phyloP scores from a whole-genome alignment of 2,329 filamentous ascomycete genomes.

The Pseudogymnoascus sp. region DNA sequence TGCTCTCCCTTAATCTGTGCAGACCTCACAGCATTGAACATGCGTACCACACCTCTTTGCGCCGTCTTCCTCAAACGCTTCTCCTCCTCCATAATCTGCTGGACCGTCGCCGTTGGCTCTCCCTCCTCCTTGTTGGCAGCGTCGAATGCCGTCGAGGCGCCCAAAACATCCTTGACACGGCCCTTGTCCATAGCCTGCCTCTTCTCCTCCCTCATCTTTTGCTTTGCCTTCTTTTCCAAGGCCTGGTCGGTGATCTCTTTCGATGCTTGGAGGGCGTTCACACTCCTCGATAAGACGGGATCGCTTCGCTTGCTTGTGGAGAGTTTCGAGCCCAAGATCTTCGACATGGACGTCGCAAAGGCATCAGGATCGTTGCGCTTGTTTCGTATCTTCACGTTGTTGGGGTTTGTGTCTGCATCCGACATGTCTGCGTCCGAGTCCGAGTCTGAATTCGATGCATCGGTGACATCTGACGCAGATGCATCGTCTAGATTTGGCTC shows the following conservation, averaged over 20 bases:
- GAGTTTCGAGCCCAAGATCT: slow-evolving; percentile 85
- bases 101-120: slow-evolving; percentile 38
- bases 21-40: slow-evolving; percentile 91
- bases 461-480: slow-evolving; percentile 18
- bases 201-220: slow-evolving; percentile 73
- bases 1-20: slow-evolving; percentile 84
- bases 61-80: slow-evolving; percentile 76
- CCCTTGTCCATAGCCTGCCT: slow-evolving; percentile 74
- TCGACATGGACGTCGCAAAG: slow-evolving; percentile 87
- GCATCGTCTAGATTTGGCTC: slow-evolving; percentile 23
- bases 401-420: slow-evolving; percentile 34
- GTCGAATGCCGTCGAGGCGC: slow-evolving; percentile 44
- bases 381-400: slow-evolving; percentile 38
- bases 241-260: slow-evolving; percentile 65
- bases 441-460: slow-evolving; percentile 14
- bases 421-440: slow-evolving; percentile 24
- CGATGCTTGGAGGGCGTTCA: slow-evolving; percentile 61
- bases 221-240: slow-evolving; percentile 72
- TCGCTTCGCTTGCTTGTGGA: slow-evolving; percentile 73
- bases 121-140: slow-evolving; percentile 35
- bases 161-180: slow-evolving; percentile 76
- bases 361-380: slow-evolving; percentile 89
- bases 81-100: slow-evolving; percentile 60
- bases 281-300: slow-evolving; percentile 82
- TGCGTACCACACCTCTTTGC: slow-evolving; percentile 85